Base-by-base conservation (phyloP, 495 filamentous ascomycete species). In the Hyaloscypha finlandica region DNA sequence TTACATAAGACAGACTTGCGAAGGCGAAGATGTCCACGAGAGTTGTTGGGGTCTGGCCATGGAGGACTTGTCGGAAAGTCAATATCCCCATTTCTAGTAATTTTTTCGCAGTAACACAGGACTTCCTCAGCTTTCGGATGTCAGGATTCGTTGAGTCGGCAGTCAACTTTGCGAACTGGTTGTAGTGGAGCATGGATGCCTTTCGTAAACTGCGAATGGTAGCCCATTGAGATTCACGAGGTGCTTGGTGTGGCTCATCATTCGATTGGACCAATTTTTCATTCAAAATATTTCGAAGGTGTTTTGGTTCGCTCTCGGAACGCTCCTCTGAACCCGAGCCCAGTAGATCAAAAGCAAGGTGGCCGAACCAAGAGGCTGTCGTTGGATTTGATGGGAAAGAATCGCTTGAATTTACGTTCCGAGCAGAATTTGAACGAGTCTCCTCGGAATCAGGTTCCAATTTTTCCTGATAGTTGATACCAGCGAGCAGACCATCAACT, bases 1-100 rank as follows among this genome's bases (percentile, higher is more conserved):
- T 69, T 20, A 66, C 25, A 57, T 71, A 71, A n/a, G 70, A 69
- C 11, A 71, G 66, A 61, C 62, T 63, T 29, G 66, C 59, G 30
- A 71, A 69, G 11, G 70, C 66, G 52, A 71, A 71, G 12, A 71
- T 59, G 29, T 62, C 52, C n/a, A 33, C 37, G 12, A 71, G 56
- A 32, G 57, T 59, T 35, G 22, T 58, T 3, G 66, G 70, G 22
- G 19, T 61, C 25, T 58, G 65, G 2, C 66, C 56, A 52, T 66
- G 31, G 12, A 71, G 63, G 22, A 71, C 65, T 14, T 66, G 58
- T 56, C 56, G 64, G 57, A 71, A 66, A 22, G 68, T 57, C 33
- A 66, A 45, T 48, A 67, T 67, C 39, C 70, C 70, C 30, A 57
- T 59, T 39, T 62, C 48, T 11, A 67, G 63, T 29, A 71, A 57